A percentile compares a stretch with the other conserved stretches of the same genome.
Conservation (phyloP, 805 yeast genomes). For the Peterozyma toletana region DNA sequence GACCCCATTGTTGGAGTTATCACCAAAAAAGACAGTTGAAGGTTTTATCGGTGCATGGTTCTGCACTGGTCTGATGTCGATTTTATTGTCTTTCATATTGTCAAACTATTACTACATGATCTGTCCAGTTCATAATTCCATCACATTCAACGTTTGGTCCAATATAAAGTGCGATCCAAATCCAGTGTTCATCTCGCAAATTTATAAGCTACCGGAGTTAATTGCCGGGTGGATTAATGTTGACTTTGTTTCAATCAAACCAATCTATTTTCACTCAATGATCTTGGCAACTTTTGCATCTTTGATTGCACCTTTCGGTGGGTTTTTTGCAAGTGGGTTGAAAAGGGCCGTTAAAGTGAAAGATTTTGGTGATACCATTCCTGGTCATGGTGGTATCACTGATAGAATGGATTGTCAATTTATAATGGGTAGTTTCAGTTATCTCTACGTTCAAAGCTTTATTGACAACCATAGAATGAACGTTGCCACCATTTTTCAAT, state of each 20-base stretch:
- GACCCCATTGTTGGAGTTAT: constrained; percentile 85
- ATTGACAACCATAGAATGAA: constrained; percentile 66
- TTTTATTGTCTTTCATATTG: constrained; percentile 57
- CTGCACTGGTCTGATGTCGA: constrained; percentile 74
- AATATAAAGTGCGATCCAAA: constrained; percentile 72
- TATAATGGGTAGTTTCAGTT: constrained; percentile 93
- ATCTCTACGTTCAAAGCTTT: constrained; percentile 89
- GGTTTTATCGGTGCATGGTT: constrained; percentile 98
- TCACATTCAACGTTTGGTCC: constrained; percentile 54
- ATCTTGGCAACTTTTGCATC: constrained; percentile 92
- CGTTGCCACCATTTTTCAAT: constrained; percentile 69
- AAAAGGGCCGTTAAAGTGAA: constrained; percentile 94
- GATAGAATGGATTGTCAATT: constrained; percentile 98
- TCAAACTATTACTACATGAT: constrained; percentile 67
- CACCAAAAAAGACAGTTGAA: constrained; percentile 96
- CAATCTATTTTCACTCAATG: constrained; percentile 85
- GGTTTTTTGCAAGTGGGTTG: constrained; percentile 95
- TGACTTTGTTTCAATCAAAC: constrained; percentile 59
- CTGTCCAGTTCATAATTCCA: constrained; percentile 74
- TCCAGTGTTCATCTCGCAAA: constrained; percentile 82
- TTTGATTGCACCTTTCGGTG: constrained; percentile 96
- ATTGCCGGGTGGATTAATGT: constrained; percentile 36
- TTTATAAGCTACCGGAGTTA: constrained; percentile 66
- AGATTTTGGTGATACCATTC: constrained; percentile 97
- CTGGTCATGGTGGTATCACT: constrained; percentile 98